Evolutionary conservation across 2,329 filamentous ascomycete species (phyloP), one percentile per base, ranked within the genome.

Genomic region (Trichoderma polysporum): DNA sequence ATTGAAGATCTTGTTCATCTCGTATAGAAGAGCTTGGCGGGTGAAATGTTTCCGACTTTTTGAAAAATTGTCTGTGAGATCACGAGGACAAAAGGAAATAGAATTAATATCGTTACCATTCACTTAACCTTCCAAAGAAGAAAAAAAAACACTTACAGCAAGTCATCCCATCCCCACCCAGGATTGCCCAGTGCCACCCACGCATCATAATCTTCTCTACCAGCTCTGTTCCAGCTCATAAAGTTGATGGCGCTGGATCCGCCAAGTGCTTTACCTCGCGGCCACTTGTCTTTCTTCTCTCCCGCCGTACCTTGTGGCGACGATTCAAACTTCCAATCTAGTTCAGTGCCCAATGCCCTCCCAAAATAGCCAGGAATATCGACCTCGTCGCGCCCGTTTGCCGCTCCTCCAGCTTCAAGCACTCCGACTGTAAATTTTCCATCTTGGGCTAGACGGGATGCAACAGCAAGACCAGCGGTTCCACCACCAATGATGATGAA

Each of bases 191-290:
- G 75, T 33, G 78, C 75, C 54, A 82, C 83, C 87, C 87, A 90
- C 0, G 80, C 81, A 74, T 89, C 83, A 53, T 85, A 84, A 52
- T 87, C 84, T 39, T 78, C 78, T 39, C 72, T 76, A 57, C 77
- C 79, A 7, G 80, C 83, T 35, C 83, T 79, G 62, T 80, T 81
- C 78, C 80, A 82, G 56, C 86, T 83, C 83, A 88, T 85, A 69
- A 84, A 85, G 69, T 89, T 88, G 56, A 89, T 80, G 0, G 84
- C 84, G 17, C 82, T 85, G 7, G 88, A 87, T 7, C 89, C 90
- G 19, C 90, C 90, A 0, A 91, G 80, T 0, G 86, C 83, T 66
- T 77, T 82, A 7, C 82, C 82, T 15, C 81, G 73, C 0, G 79
- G 77, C 77, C 78, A 83, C 10, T 77, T 70, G 25, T 84, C 70